Evolutionary conservation across 208 protist species (phyloP).

Genomic region (Borovskyia barvae): DNA sequence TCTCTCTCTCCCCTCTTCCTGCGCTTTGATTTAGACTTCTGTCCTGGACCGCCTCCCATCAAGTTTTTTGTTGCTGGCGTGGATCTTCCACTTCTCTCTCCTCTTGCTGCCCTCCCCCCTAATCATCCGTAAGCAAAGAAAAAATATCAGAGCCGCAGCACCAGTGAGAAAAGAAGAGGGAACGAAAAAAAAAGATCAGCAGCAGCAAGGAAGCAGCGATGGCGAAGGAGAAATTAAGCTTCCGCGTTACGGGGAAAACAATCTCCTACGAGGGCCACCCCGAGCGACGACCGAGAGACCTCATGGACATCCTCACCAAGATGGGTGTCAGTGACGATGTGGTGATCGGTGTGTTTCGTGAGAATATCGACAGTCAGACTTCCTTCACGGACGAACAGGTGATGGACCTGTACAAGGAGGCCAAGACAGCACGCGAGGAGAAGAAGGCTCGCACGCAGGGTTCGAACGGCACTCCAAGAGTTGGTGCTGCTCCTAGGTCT

Average conservation of each 20-base stretch:
- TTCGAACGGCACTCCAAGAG: neutral
- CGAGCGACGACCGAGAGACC: conserved; percentile 58
- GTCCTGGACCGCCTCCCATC: neutral
- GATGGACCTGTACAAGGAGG: conserved; percentile 35
- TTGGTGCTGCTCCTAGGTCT: neutral
- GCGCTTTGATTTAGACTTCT: neutral
- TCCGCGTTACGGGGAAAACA: conserved; percentile 56
- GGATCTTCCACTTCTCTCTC: neutral
- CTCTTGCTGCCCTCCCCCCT: neutral
- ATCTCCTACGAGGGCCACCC: conserved; percentile 75
- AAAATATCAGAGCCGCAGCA: too few species aligned
- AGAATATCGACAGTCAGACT: conserved; percentile 61
- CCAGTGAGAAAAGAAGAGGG: neutral
- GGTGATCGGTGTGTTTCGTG: conserved; percentile 54
- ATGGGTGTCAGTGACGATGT: conserved; percentile 44
- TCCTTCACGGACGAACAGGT: conserved; percentile 58
- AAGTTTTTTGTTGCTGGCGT: neutral
- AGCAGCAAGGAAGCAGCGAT: too few species aligned
- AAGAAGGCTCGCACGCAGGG: conserved; percentile 27
- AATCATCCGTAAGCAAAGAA: too few species aligned
- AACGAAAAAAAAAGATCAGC: neutral
- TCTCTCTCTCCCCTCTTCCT: conserved; percentile 3
- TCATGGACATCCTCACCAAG: conserved; percentile 81
- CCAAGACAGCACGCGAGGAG: conserved; percentile 44
- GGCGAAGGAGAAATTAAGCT: conserved; percentile 70